phyloP scores from a whole-genome alignment of 2,329 filamentous ascomycete species.

The Apiospora sp. region DNA sequence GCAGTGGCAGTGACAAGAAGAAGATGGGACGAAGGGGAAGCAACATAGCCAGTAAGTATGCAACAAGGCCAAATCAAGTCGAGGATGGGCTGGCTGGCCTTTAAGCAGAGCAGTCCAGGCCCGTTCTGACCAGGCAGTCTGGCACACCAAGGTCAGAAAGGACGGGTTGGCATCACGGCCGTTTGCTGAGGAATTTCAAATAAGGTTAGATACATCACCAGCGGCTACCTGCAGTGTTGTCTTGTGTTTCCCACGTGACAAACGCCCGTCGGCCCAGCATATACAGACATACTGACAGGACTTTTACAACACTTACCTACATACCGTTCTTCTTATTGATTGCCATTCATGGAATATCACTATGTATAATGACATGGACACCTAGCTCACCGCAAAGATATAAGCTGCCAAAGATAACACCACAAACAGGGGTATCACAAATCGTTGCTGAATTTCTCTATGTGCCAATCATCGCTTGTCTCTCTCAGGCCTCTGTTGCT shows the following conservation, averaged over 20 bases:
- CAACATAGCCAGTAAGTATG: constrained; percentile 19
- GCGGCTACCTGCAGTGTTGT: constrained; percentile 46
- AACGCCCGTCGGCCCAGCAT: constrained; percentile 34
- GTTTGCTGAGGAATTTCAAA: constrained; percentile 46
- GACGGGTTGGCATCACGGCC: constrained; percentile 36
- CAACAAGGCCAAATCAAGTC: background rate
- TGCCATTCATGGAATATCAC: background rate
- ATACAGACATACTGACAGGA: background rate
- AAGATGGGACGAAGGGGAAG: constrained; percentile 19
- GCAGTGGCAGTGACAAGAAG: constrained; percentile 3
- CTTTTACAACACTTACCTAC: background rate
- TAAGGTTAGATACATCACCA: constrained; percentile 45
- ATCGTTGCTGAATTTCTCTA: constrained; percentile 3
- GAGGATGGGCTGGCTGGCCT: background rate
- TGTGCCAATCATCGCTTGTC: background rate
- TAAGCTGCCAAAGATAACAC: background rate
- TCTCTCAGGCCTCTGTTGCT: background rate
- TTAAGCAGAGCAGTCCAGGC: background rate
- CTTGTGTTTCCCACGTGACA: constrained; percentile 50
- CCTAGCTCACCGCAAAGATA: background rate
- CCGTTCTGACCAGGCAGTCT: constrained; percentile 17
- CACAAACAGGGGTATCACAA: background rate
- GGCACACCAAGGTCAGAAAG: constrained; percentile 4
- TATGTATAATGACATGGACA: background rate
- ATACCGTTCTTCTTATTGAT: background rate